Conservation (phyloP, 2,329 filamentous ascomycete species). For the Tolypocladium endophyticum region DNA sequence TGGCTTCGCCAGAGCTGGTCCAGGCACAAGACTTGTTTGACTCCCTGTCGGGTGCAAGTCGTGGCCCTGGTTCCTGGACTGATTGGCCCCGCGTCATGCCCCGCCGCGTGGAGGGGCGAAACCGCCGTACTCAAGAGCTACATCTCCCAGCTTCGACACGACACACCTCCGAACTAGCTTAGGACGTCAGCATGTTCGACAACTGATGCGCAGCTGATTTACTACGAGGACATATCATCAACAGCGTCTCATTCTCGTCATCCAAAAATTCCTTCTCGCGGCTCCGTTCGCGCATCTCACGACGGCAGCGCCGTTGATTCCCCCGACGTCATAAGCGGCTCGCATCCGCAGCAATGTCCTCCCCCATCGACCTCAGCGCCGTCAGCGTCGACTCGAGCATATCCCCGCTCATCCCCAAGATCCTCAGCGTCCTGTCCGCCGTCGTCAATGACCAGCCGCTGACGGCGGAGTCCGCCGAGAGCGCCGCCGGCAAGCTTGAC, state of each 20-base stretch:
- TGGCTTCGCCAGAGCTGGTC: neutral
- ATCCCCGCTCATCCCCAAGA: neutral
- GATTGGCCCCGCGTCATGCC: neutral
- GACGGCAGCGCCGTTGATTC: neutral
- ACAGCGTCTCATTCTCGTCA: neutral
- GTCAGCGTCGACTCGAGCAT: neutral
- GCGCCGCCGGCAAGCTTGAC: constrained; percentile 14
- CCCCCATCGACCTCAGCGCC: neutral
- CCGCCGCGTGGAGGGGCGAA: neutral
- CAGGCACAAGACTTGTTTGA: neutral
- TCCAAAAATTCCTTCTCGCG: neutral
- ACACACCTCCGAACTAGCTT: neutral
- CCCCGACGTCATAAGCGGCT: neutral
- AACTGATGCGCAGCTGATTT: neutral
- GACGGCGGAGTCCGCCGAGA: constrained; percentile 8
- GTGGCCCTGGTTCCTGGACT: neutral
- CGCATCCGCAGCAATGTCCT: neutral
- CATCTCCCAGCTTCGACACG: neutral
- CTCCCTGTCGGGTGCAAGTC: neutral
- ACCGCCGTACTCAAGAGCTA: neutral
- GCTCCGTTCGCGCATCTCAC: neutral
- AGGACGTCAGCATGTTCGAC: neutral
- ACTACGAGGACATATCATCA: neutral
- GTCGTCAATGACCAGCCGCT: constrained; percentile 10
- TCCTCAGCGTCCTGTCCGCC: constrained; percentile 13